Conservation (phyloP, 2,329 filamentous ascomycete species). For the Sporothrix phasma region DNA sequence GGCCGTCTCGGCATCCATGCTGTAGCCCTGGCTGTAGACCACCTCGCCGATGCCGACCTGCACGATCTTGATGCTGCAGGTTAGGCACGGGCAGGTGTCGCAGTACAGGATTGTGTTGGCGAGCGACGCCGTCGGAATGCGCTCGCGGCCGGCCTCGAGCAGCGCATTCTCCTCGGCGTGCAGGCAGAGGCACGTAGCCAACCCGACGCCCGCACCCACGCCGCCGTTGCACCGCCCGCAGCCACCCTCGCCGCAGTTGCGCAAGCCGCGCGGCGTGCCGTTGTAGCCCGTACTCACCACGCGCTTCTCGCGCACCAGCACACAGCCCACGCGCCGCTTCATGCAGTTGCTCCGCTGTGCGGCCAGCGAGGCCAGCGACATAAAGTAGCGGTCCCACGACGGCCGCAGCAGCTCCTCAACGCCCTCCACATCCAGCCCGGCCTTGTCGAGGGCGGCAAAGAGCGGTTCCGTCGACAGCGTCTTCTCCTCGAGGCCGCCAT, state of each 20-base stretch:
- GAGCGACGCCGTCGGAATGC: slow-evolving; percentile 48
- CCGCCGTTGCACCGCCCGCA: slow-evolving; percentile 79
- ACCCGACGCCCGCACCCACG: slow-evolving; percentile 55
- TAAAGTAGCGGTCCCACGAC: slow-evolving; percentile 95
- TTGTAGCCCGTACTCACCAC: slow-evolving; percentile 97
- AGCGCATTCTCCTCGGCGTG: slow-evolving; percentile 97
- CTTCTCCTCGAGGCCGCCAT: slow-evolving; percentile 35
- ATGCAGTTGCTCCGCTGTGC: slow-evolving; percentile 92
- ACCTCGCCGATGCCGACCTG: slow-evolving; percentile 95
- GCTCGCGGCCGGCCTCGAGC: slow-evolving; percentile 83
- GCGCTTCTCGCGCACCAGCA: slow-evolving; percentile 73
- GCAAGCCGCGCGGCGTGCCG: slow-evolving; percentile 81
- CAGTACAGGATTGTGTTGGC: slow-evolving; percentile 81
- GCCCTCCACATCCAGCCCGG: slow-evolving; percentile 65
- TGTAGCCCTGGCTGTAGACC: slow-evolving; percentile 87
- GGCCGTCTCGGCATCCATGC: slow-evolving; percentile 82
- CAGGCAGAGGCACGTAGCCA: slow-evolving; percentile 88
- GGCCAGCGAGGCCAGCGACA: slow-evolving; percentile 87
- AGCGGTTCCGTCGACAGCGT: slow-evolving; percentile 62
- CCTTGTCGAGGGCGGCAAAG: slow-evolving; percentile 58
- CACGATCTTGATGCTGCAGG: slow-evolving; percentile 96
- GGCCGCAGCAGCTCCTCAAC: slow-evolving; percentile 60
- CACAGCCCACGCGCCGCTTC: slow-evolving; percentile 92
- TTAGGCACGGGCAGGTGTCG: slow-evolving; percentile 92
- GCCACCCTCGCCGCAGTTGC: slow-evolving; percentile 87